Evolutionary conservation across 306 rosid genomes (phyloP), one percentile per base, ranked within the genome.

Genomic region (barrel medic (Medicago truncatula)): DNA sequence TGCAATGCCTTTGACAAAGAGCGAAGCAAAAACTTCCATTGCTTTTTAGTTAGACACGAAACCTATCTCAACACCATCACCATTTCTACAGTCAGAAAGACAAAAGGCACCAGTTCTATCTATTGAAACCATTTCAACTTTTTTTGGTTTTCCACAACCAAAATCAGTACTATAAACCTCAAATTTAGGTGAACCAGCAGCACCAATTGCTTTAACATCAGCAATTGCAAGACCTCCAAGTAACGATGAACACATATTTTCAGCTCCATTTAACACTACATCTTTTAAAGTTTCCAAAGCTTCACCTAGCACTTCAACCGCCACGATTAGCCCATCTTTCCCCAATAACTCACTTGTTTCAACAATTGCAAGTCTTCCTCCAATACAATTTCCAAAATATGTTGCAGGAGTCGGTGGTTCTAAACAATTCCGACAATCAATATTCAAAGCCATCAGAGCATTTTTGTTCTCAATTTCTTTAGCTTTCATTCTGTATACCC

Each of bases 81-180:
- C 84, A 72, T 59, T 73, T 74, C 56, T 64, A 18, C 75, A 44
- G n/a, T 82, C 90, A 4, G 84, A 74, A 31, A 86, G 7, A 21
- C 81, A 77, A 71, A 84, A 66, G 0, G 90, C 83, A 3, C 56
- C 79, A 8, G 79, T 80, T 39, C 53, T 83, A 12, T 76, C 83
- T 13, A 85, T 76, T 11, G 87, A 81, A 0, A 36, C 54, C 79
- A 86, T 75, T 72, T 84, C 91, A 83, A 89, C 95, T 71, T 87
- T 87, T 65, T 73, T 70, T 8, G 91, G 91, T 41, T 14, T 84
- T 50, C 89, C 95, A 87, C 88, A 89, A 7, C 95, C 87, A 69
- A 85, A 89, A 77, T 89, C 90, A 41, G 14, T 10, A 0, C 65
- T 49, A n/a, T 86, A 89, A 75, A 78, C 79, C 21, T 84, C 83